Evolutionary conservation across 139 green algal species (phyloP), one percentile per base, ranked within the genome.

Genomic region (Chlamydomonas incerta): DNA sequence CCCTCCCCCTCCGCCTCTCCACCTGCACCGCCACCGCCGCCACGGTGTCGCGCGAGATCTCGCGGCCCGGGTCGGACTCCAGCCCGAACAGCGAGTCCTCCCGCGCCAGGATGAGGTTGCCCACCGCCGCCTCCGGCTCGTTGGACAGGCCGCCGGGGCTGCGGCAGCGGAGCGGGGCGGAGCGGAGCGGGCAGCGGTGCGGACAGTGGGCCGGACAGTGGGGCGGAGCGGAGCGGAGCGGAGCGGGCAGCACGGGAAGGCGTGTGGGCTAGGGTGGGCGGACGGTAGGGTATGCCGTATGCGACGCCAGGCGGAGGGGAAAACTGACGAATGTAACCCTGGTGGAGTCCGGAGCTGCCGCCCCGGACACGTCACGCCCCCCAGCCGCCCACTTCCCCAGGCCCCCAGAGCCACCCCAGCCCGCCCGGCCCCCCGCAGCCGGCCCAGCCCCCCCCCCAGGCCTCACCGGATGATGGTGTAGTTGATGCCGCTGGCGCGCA

Each of bases 51-150:
- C 93, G 63, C 26, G 85, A 92, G 47, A 96, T 93, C 10, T 52
- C 66, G 0, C 90, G 46, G 3, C 89, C 89, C 8, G 90, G 92
- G 62, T 95, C 91, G 1, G 17, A 67, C 0, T 92, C 85, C 34
- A 93, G 76, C 1, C 81, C 92, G 80, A 95, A 94, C 66, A 95
- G 70, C 1, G 87, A 92, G 82, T 96, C 92, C 74, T 96, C 92
- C 0, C 60, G 37, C 0, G 72, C 31, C 23, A 91, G 46, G 21
- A 93, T 68, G 41, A 95, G 60, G 58, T 92, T 92, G 66, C 93
- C 93, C n/a, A 89, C 82, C 46, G 88, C 82, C 13, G 55, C 57
- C n/a, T 84, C 52, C 46, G 72, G 58, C 24, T 94, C 91, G 73
- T 94, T 93, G 65, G 87, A 81, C n/a, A 96, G 89, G 24, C 93